Base-by-base conservation (phyloP, 2,329 filamentous ascomycete species). In the Akanthomyces muscarius region DNA sequence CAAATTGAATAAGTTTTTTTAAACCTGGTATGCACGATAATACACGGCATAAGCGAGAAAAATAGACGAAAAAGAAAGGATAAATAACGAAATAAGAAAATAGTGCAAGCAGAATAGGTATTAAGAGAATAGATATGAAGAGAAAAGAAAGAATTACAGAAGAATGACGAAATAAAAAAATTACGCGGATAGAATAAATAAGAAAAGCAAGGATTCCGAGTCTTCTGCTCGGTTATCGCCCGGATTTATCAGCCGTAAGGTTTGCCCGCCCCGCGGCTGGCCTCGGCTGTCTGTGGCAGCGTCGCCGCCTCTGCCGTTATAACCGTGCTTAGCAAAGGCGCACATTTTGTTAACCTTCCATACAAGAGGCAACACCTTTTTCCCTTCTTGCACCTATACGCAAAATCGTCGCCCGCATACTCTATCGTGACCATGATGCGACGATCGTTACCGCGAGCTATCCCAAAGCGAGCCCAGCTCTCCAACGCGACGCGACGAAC, bases 191-290 rank as follows among this genome's bases (percentile, higher is more conserved):
- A 30, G 28, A 30, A 30, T 30, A 30, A 30, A 30, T 30, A 30
- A 30, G 28, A 30, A 30, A 30, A 30, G 28, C 28, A 30, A 30
- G 28, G 28, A 30, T 30, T 55, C 59, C 59, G 59, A 61, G 50
- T 38, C 16, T 50, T 13, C 8, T 21, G 38, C 61, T 63, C 61
- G 61, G 61, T 47, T 58, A 63, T 63, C 61, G 54, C 38, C 53
- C 61, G 61, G 54, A 63, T 58, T 63, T 62, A 62, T 56, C 52
- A 62, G 52, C 52, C 41, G 42, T 44, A 42, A 23, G 44, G 18
- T 53, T 61, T 6, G 47, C 51, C 59, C 42, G 30, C 38, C 23
- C 42, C 51, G 44, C 60, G 60, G 60, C 51, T 62, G 51, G 41
- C 44, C 52, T 62, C 60, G 60, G 60, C 60, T 62, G 42, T 56